phyloP scores from a whole-genome alignment of 2,329 filamentous ascomycete species.

The Pestalotiopsis fici region DNA sequence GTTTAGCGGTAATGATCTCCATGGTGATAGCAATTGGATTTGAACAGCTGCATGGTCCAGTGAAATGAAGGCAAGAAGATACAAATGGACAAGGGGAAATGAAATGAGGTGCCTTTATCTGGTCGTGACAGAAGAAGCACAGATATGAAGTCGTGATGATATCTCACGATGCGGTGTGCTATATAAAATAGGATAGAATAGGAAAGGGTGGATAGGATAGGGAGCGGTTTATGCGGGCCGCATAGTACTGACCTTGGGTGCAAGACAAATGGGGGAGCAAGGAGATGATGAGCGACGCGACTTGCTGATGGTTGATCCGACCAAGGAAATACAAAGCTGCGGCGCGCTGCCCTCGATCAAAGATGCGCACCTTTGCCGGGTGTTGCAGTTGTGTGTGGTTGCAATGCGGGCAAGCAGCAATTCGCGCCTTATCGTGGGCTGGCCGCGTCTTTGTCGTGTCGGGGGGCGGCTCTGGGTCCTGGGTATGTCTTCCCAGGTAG shows the following conservation, averaged over 20 bases:
- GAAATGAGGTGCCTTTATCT: background rate
- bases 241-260: background rate
- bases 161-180: background rate
- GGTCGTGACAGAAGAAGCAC: background rate
- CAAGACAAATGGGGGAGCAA: background rate
- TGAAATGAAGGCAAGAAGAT: background rate
- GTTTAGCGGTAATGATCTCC: conserved; percentile 17
- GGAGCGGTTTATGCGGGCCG: background rate
- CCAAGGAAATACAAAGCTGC: background rate
- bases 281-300: background rate
- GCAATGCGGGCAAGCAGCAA: background rate
- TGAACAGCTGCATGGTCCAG: background rate
- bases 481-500: background rate
- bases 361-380: background rate
- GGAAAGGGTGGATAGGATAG: background rate
- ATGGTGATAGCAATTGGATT: background rate
- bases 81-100: background rate
- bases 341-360: background rate
- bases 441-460: background rate
- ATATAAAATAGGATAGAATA: background rate
- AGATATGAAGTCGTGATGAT: background rate
- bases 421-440: background rate
- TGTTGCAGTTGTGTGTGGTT: background rate
- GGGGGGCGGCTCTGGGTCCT: background rate
- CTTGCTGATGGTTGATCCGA: background rate